Base-by-base conservation (phyloP, 2,329 filamentous ascomycete genomes). In the Fusarium penzigii region DNA sequence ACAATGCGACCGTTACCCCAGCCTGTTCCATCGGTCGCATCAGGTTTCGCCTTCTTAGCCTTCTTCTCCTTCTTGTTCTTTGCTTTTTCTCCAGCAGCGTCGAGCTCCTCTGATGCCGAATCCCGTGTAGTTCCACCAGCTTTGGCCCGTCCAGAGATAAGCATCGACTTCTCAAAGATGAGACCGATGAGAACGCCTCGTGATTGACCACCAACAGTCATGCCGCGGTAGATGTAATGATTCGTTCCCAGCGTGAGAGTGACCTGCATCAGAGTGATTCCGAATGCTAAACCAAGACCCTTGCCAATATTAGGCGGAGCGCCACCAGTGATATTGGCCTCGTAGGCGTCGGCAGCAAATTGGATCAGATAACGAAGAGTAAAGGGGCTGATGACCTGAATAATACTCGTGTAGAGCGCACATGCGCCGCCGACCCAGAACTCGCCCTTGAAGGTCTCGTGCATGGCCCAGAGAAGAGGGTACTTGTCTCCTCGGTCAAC, bases 1-100 rank as follows among this genome's bases (percentile, higher is more conserved):
- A 94, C 85, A 47, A 97, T 90, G 57, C 91, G 85, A 17, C 94
- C 94, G 65, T 97, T 97, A 51, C 87, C 87, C 93, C 93, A 97
- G 20, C 93, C 94, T 17, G 84, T 78, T 3, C 88, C 89, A 63
- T 94, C 89, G 5, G 68, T 63, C 6, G 65, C 58, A 4, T 70
- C 70, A 44, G 76, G 75, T 29, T 76, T 74, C 20, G 66, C 70
- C 17, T 75, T 70, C 44, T 75, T 70, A 14, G 72, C 66, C 47
- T 71, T 69, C 6, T 67, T 69, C 47, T 78, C 74, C 45, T 72
- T 65, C 14, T 70, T 60, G 1, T 52, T 42, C 67, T 61, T 43
- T 64, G 76, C 73, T 7, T 79, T 75, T 42, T 82, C 77, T 29
- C 75, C 76, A 34, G 78, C 25, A 53, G 49, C 25, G 52, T 51